A percentile compares a stretch with the other conserved stretches of the same genome.
phyloP scores from a whole-genome alignment of 2,329 filamentous ascomycete genomes.

The Phaeosphaeriaceae sp. region DNA sequence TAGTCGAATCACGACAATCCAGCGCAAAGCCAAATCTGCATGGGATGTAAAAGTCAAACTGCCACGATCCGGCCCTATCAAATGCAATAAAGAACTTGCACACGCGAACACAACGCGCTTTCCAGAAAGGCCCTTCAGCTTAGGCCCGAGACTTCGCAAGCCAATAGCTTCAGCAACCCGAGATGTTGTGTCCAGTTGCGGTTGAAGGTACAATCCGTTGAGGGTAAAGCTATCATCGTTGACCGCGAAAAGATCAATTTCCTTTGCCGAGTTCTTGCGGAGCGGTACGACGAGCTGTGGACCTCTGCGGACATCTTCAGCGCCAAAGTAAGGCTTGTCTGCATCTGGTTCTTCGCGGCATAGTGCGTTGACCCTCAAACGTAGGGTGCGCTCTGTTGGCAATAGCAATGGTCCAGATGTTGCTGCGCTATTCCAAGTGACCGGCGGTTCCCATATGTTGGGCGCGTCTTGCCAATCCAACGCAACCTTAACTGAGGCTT shows the following conservation, averaged over 20 bases:
- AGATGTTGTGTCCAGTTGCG: background rate
- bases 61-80: background rate
- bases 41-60: background rate
- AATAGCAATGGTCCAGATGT: background rate
- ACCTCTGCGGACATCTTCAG: background rate
- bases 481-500: background rate
- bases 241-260: background rate
- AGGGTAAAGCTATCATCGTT: background rate
- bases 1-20: background rate
- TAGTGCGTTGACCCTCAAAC: background rate
- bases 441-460: background rate
- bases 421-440: background rate
- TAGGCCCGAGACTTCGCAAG: background rate
- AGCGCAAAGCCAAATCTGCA: background rate
- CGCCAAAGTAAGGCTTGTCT: background rate
- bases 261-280: background rate
- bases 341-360: background rate
- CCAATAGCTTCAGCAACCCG: background rate
- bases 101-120: background rate
- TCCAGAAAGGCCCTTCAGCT: background rate
- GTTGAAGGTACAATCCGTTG: background rate
- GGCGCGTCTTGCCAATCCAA: background rate
- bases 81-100: background rate
- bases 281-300: background rate
- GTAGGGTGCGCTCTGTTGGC: background rate